Evolutionary conservation across 768 basidiomycete genomes (phyloP), one percentile per base, ranked within the genome.

Genomic region (Boletus vinaceobasis): DNA sequence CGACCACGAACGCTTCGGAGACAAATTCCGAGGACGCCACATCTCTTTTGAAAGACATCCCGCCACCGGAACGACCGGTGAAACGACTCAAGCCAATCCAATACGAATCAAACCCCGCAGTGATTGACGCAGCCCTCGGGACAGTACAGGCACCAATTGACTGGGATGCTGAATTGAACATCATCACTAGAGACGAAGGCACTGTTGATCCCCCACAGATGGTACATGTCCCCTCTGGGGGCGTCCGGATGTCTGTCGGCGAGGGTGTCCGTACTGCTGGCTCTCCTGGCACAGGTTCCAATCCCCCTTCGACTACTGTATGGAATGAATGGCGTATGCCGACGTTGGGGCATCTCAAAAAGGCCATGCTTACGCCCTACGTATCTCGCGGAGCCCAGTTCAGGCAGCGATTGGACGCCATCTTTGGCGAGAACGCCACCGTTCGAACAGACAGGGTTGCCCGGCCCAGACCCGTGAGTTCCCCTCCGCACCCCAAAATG

Each of bases 381-480:
- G 37, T 51, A 11, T 64, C 68, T 17, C 64, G 57, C 21, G 58
- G 57, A 0, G 46, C 52, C 51, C 57, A 50, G 56, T 68, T 68
- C 56, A 59, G 51, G 17, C 56, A 63, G 42, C 58, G 60, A 2
- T 19, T 68, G 11, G 21, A 53, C n/a, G 21, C 55, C 23, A 32
- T 55, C 3, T 68, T 70, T 21, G 68, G 67, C 8, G 51, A 56
- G 14, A 38, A 58, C 5, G 50, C 55, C 4, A 49, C 54, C 4
- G 64, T 70, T n/a, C 67, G 64, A 1, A 65, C 42, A 15, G 68
- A 64, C 53, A 65, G 40, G 10, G 35, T 23, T 9, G 68, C 61
- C 5, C 60, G 57, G 7, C 67, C 67, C 11, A 60, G 49, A 50
- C 48, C 52, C 8, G 66, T 68, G 33, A 58, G 67, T 59, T 1